A percentile compares a stretch with the other conserved stretches of the same genome.
These are phyloP conservation scores for Ustilago bromivora DNA, from an alignment of 1,284 basidiomycete genomes.

Conservation along the genomic window DNA sequence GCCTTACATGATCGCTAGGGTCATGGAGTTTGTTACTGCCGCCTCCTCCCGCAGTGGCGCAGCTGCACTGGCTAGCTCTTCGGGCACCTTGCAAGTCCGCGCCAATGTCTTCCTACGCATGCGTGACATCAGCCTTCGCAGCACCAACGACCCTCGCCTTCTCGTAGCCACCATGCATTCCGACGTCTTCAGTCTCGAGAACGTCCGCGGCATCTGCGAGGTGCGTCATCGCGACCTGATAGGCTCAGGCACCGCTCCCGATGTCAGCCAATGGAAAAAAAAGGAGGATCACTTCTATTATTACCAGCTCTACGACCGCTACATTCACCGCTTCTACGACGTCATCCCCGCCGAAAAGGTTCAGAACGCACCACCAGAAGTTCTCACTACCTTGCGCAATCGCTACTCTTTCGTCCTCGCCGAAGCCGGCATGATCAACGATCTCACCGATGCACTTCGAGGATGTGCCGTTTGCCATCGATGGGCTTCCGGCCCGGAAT, in stretches of 20 bases:
- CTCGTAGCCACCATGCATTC: conserved; percentile 94
- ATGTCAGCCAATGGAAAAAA: conserved; percentile 94
- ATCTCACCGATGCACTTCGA: conserved; percentile 87
- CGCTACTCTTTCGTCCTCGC: conserved; percentile 95
- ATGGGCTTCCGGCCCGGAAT: conserved; percentile 81
- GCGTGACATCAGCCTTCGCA: conserved; percentile 84
- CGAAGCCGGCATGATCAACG: conserved; percentile 90
- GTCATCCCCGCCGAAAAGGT: conserved; percentile 88
- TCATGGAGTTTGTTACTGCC: conserved; percentile 93
- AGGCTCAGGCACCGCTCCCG: conserved; percentile 72
- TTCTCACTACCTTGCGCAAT: conserved; percentile 73
- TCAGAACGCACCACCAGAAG: conserved; percentile 76
- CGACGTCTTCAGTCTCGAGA: conserved; percentile 90
- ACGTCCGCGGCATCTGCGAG: conserved; percentile 89
- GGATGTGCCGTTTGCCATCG: conserved; percentile 85
- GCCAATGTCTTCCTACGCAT: conserved; percentile 94
- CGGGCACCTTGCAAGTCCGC: conserved; percentile 74
- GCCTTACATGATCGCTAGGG: conserved; percentile 88
- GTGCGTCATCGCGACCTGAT: conserved; percentile 95
- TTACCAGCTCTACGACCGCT: conserved; percentile 91
- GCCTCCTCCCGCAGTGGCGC: conserved; percentile 77
- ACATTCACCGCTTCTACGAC: conserved; percentile 98
- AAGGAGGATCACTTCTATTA: conserved; percentile 95
- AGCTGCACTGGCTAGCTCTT: conserved; percentile 75
- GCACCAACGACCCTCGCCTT: conserved; percentile 86